A percentile compares a stretch with the other conserved stretches of the same genome.
These are phyloP conservation scores for Phytophthora crassamura DNA, from an alignment of 352 stramenopile species.

Conservation along the genomic window DNA sequence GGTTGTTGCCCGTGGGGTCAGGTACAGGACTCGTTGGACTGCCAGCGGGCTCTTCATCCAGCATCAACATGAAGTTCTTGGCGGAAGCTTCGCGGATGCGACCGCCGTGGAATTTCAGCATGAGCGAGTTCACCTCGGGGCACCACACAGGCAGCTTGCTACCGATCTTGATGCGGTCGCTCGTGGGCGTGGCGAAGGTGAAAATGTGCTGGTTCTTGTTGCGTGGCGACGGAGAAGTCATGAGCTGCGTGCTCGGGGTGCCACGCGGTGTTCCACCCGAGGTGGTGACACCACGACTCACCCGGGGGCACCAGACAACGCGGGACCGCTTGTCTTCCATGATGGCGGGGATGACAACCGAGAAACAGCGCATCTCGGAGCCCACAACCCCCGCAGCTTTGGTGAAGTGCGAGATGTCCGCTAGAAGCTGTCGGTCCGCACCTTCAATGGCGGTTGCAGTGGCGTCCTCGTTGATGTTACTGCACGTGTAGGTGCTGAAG, in stretches of 20 bases:
- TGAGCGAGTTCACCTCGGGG: conserved; percentile 86
- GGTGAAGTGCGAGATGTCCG: conserved; percentile 86
- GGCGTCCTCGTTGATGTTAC: conserved; percentile 69
- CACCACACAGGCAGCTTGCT: conserved; percentile 90
- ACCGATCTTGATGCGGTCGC: conserved; percentile 79
- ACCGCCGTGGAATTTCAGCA: conserved; percentile 90
- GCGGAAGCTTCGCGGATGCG: conserved; percentile 87
- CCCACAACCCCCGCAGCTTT: conserved; percentile 78
- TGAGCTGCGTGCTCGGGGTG: conserved; percentile 50
- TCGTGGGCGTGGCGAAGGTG: conserved; percentile 74
- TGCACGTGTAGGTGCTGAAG: conserved; percentile 86
- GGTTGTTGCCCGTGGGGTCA: conserved; percentile 58
- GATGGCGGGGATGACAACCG: conserved; percentile 79
- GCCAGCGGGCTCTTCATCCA: conserved; percentile 68
- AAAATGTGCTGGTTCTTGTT: conserved; percentile 75
- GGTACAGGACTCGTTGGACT: conserved; percentile 6
- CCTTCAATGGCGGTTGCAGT: conserved; percentile 31
- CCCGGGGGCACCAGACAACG: conserved; percentile 84
- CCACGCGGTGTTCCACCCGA: conserved; percentile 70
- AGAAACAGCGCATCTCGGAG: conserved; percentile 87
- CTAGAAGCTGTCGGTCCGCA: conserved; percentile 82
- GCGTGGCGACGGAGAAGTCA: conserved; percentile 79
- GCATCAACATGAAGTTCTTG: conserved; percentile 92
- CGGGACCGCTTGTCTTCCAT: conserved; percentile 83
- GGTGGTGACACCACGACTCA: conserved; percentile 70